phyloP scores from a whole-genome alignment of 495 filamentous ascomycete genomes.

The Stereocaulon alpinum region DNA sequence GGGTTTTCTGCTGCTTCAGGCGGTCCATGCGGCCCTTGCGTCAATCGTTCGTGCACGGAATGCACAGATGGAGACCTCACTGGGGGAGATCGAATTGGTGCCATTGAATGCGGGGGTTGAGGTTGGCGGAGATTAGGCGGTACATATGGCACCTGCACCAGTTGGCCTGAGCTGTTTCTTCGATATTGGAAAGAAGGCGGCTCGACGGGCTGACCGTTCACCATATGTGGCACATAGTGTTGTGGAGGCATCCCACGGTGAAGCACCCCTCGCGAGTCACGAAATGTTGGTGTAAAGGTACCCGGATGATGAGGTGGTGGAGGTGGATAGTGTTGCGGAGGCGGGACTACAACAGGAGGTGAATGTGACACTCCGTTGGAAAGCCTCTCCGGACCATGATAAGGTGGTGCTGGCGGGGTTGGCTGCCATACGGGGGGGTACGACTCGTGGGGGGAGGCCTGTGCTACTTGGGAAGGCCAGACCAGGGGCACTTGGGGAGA shows the following conservation, averaged over 20 bases:
- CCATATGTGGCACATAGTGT: conserved; percentile 7
- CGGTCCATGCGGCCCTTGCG: conserved; percentile 23
- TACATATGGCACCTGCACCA: conserved; percentile 18
- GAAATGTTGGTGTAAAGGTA: conserved; percentile 20
- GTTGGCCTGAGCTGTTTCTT: conserved; percentile 13
- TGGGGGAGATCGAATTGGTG: conserved; percentile 17
- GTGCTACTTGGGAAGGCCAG: conserved; percentile 17
- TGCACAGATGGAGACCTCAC: conserved; percentile 16
- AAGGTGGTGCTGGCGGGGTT: conserved; percentile 7
- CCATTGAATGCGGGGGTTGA: conserved; percentile 5
- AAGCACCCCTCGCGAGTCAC: conserved; percentile 10
- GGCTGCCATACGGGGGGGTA: conserved; percentile 31
- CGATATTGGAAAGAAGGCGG: conserved; percentile 18
- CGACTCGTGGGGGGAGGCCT: conserved; percentile 20
- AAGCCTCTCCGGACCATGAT: conserved; percentile 8
- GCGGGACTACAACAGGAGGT: conserved; percentile 16
- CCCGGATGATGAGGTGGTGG: conserved; percentile 27
- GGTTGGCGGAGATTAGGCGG: conserved; percentile 11
- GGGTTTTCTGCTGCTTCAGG: conserved; percentile 25
- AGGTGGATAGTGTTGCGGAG: conserved; percentile 26
- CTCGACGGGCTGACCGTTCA: conserved; percentile 12
- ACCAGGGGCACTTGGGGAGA: conserved; percentile 11
- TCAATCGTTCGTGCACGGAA: conserved; percentile 14
- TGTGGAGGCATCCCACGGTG: conserved; percentile 12
- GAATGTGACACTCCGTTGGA: conserved; percentile 18